These are phyloP conservation scores for Pseudogymnoascus sp. DNA, from an alignment of 2,329 filamentous ascomycete genomes.

Conservation along the genomic window DNA sequence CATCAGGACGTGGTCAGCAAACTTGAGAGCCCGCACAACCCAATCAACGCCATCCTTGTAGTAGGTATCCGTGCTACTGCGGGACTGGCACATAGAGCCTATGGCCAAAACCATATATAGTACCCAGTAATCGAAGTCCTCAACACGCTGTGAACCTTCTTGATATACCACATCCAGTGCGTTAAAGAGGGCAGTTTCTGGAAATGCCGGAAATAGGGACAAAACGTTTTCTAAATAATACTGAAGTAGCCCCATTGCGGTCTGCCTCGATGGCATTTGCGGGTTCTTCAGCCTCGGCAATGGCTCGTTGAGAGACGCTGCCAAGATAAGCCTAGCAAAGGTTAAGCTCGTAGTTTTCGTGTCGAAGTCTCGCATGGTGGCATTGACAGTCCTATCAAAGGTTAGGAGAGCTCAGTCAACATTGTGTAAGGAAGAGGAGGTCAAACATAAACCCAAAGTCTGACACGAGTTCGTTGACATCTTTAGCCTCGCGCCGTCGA, in stretches of 20 bases:
- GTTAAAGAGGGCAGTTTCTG: conserved; percentile 67
- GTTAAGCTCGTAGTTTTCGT: conserved; percentile 83
- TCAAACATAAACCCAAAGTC: conserved; percentile 84
- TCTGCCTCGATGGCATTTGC: conserved; percentile 61
- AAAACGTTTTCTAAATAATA: conserved; percentile 81
- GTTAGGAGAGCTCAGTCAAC: conserved; percentile 10
- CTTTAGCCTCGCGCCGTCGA: conserved; percentile 63
- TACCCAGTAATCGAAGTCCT: conserved; percentile 71
- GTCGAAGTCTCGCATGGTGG: conserved; percentile 88
- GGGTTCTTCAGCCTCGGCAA: conserved; percentile 54
- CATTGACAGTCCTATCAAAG: conserved; percentile 69
- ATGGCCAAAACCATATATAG: conserved; percentile 86
- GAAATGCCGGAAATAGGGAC: conserved; percentile 71
- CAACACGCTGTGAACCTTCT: conserved; percentile 42
- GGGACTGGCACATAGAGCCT: conserved; percentile 64
- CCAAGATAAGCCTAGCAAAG: conserved; percentile 78
- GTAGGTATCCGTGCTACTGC: conserved; percentile 55
- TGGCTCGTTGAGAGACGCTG: conserved; percentile 67
- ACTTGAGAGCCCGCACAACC: conserved; percentile 57
- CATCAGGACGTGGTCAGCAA: conserved; percentile 73
- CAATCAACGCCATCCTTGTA: conserved; percentile 49
- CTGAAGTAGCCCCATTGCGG: conserved; percentile 61
- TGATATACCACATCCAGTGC: conserved; percentile 77
- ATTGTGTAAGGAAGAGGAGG: conserved; percentile 13
- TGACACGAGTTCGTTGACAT: conserved; percentile 85